Conservation (phyloP, 352 stramenopile species). For the Plasmopara muralis region DNA sequence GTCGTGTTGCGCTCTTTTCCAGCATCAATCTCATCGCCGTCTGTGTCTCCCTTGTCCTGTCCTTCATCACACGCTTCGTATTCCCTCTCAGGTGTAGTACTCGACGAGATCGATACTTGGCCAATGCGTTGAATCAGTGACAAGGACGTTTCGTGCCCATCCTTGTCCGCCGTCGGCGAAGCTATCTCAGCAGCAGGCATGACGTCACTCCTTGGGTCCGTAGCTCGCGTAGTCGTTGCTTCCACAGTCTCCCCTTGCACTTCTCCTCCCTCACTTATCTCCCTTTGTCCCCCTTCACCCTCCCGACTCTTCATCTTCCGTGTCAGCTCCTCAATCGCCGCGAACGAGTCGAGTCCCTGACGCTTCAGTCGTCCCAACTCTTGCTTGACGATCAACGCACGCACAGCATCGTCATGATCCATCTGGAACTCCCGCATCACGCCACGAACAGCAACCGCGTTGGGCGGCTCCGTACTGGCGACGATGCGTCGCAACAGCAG, state of each 20-base stretch:
- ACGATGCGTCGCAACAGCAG: slow-evolving; percentile 72
- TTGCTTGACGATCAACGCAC: slow-evolving; percentile 82
- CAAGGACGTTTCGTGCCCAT: slow-evolving; percentile 39
- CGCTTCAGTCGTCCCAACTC: slow-evolving; percentile 72
- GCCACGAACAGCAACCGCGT: slow-evolving; percentile 51
- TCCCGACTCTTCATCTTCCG: slow-evolving; percentile 66
- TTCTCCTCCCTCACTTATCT: slow-evolving; percentile 3
- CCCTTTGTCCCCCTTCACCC: slow-evolving; percentile 2
- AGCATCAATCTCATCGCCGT: slow-evolving; percentile 17
- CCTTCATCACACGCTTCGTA: slow-evolving; percentile 2
- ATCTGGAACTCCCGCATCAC: slow-evolving; percentile 86
- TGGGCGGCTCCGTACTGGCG: slow-evolving; percentile 48
- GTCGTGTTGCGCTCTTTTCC: slow-evolving; percentile 10
- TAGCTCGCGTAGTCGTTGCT: slow-evolving; percentile 4
- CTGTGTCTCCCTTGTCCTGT: slow-evolving; percentile 14
- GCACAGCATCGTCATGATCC: slow-evolving; percentile 79
- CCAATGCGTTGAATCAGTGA: slow-evolving; percentile 71
- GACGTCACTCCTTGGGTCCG: slow-evolving; percentile 1
- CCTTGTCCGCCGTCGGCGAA: slow-evolving; percentile 17
- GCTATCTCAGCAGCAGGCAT: slow-evolving; percentile 16
- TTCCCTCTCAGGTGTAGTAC: slow-evolving; percentile 8
- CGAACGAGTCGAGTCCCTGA: slow-evolving; percentile 72
- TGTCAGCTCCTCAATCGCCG: slow-evolving; percentile 79
- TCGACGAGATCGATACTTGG: slow-evolving; percentile 68
- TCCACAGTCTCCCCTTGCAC: background rate